Base-by-base conservation (phyloP, 768 basidiomycete genomes). In the Rhizopogon roseolus region DNA sequence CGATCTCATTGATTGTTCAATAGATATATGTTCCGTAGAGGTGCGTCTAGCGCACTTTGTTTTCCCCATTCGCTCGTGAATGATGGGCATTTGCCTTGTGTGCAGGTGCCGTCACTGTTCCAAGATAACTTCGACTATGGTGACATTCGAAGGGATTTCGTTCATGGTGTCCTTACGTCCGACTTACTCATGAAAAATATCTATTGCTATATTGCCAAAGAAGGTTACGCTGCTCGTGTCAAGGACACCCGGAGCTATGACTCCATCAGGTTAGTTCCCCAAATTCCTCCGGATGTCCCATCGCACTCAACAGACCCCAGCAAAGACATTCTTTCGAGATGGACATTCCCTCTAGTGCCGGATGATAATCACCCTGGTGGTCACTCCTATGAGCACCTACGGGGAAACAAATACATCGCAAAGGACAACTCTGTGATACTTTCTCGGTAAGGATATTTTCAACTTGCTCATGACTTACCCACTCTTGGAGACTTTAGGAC, bases 51-150 rank as follows among this genome's bases (percentile, higher is more conserved):
- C 28, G 17, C 7, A 39, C 16, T 25, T 7, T 27, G 22, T 14
- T 32, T 49, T 37, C 17, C 22, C 8, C 28, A 46, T 46, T 42
- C 40, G 25, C 40, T 4, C 22, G n/a, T 40, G n/a, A 9, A 41
- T 44, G 48, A 59, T 37, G 43, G 4, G 39, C 44, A 34, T 55
- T 14, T 5, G 39, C 44, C n/a, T 36, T 29, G 49, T 54, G 52
- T 48, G 13, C 61, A 97, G 89, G 90, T 98, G 37, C 94, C 93
- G 1, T 95, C 95, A 1, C 68, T 98, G 5, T 99, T 98, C 73
- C 93, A 95, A 67, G 97, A 98, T 72, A 98, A 98, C 72, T 99
- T 99, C 64, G 97, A 98, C 72, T 98, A 95, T 64, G 84, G 85
- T 13, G 93, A 95, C 71, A 80, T 98, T 56, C 84, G 94, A 54